Percentiles rank a stretch among this genome's conserved stretches.
Evolutionary conservation across 1,284 basidiomycete species (phyloP).

Genomic region (Stygiomarasmius scandens): DNA sequence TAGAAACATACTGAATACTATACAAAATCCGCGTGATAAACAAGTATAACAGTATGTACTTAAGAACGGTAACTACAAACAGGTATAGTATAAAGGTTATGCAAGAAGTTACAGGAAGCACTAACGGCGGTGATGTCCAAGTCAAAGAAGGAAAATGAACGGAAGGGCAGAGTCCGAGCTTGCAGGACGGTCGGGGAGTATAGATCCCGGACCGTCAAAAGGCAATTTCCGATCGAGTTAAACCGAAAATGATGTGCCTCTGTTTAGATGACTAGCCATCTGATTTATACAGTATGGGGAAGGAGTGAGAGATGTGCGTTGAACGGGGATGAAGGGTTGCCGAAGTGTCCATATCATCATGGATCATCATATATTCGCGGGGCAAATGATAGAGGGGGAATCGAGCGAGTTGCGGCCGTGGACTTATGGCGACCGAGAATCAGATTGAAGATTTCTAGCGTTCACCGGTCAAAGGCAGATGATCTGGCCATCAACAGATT

Average conservation of each 20-base stretch:
- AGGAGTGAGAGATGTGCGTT: not conserved
- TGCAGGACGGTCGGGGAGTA: not conserved
- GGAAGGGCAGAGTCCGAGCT: not conserved
- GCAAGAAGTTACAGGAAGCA: not conserved
- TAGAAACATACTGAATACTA: not conserved
- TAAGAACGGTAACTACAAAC: not conserved
- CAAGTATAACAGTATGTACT: not conserved
- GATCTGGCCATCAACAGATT: constrained; percentile 18
- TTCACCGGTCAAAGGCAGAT: constrained; percentile 19
- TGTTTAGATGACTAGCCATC: not conserved
- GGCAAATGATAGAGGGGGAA: not conserved
- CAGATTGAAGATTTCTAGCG: not conserved
- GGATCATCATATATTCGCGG: not conserved
- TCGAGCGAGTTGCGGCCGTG: constrained; percentile 1
- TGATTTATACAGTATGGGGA: not conserved
- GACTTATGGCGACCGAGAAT: not conserved
- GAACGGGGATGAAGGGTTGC: not conserved
- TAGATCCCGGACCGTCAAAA: not conserved
- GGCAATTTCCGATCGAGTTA: not conserved
- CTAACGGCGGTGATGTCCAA: not conserved
- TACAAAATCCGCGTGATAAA: not conserved
- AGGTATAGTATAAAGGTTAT: not conserved
- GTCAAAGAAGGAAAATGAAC: not conserved
- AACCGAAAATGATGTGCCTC: not conserved
- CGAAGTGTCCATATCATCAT: not conserved